Evolutionary conservation across 2,329 filamentous ascomycete species (phyloP), one percentile per base, ranked within the genome.

Genomic region (Sclerotinia glacialis): DNA sequence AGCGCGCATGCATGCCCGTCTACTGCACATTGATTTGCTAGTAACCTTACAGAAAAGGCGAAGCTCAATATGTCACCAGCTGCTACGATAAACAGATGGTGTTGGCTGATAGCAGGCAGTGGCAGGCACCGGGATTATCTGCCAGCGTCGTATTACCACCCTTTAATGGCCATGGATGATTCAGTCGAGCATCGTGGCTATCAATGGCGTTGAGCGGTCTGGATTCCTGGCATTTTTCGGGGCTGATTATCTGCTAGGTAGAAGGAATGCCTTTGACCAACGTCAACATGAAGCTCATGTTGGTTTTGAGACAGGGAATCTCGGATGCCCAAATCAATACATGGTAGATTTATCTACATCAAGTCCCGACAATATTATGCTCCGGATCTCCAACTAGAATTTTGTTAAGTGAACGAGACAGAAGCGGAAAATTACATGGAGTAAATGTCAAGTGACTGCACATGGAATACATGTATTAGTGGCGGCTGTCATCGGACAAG

Each of bases 391-490:
- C 21, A 60, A 21, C 44, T 26, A 61, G 40, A 40, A 31, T 28
- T 44, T 49, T 37, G 44, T 34, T 60, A 16, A 34, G 58, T 49
- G 58, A 37, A 21, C 49, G 8, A 7, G 8, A 7, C 46, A 12
- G 8, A 49, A 49, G 23, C 7, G 31, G 28, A 49, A 61, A 49
- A 21, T n/a, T 26, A 21, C 46, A 21, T 47, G n/a, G 8, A 61
- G n/a, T 37, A 34, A 37, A 61, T 49, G 31, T 61, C 58, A 61
- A 61, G 44, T 61, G 44, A 61, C 46, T 61, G 44, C 11, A 14
- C 46, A 47, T 12, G n/a, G 44, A 9, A 54, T 34, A 7, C 56
- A 47, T 47, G 21, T 16, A 37, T 34, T 26, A 8, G 18, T 49
- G 31, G 28, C 14, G 37, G 31, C 21, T 60, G 28, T 37, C 58